These are phyloP conservation scores for Hydrangea macrophylla DNA, from an alignment of 148 eudicot species.

Conservation along the genomic window DNA sequence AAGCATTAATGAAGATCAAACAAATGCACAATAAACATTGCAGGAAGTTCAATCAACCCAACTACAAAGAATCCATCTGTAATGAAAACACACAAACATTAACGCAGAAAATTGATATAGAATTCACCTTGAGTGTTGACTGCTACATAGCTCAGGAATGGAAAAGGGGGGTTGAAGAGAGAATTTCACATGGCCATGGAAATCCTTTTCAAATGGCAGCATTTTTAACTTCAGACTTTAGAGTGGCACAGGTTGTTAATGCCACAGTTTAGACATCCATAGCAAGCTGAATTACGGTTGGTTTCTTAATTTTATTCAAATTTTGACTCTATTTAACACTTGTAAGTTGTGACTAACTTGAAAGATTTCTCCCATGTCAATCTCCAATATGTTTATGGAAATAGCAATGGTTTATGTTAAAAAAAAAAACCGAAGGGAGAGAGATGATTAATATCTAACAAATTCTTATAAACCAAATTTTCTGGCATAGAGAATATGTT, in stretches of 20 bases:
- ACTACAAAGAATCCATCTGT: background rate
- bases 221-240: background rate
- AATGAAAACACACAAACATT: background rate
- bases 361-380: background rate
- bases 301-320: background rate
- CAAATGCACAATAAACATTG: background rate
- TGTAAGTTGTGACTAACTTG: no score
- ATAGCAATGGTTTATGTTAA: background rate
- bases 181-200: background rate
- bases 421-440: background rate
- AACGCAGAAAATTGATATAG: background rate
- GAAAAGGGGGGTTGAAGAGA: background rate
- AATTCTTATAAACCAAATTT: no score
- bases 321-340: background rate
- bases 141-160: background rate
- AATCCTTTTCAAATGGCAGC: background rate
- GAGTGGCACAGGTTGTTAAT: background rate
- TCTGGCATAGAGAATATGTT: no score
- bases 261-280: background rate
- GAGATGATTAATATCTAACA: no score
- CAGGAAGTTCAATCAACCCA: background rate
- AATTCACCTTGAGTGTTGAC: background rate
- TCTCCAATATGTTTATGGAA: background rate
- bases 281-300: background rate
- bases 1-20: slow-evolving; percentile 2